Conservation (phyloP, 768 basidiomycete species). For the Symmetrospora coprosmae region DNA sequence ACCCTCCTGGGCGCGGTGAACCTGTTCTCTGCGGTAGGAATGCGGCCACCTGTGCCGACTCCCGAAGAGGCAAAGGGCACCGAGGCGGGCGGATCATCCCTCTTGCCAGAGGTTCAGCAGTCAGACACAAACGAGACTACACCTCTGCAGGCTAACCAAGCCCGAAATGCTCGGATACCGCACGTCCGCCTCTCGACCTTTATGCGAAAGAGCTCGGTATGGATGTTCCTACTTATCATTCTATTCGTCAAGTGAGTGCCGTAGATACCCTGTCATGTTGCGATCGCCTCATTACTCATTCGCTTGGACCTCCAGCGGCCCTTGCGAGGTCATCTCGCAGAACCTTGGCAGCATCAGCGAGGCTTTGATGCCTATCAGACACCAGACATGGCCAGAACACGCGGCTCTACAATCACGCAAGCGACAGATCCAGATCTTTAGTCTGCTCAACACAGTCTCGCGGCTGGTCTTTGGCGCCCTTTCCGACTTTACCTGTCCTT, state of each 20-base stretch:
- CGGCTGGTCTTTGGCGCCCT: constrained; percentile 26
- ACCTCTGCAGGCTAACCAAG: constrained; percentile 8
- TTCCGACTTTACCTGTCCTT: constrained; percentile 26
- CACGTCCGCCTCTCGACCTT: too few species aligned
- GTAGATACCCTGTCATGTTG: background rate
- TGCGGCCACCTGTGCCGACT: constrained; percentile 22
- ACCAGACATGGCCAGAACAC: background rate
- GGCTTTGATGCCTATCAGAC: background rate
- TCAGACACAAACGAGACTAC: background rate
- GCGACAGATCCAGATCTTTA: constrained; percentile 26
- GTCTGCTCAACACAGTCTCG: constrained; percentile 24
- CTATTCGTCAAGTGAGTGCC: constrained; percentile 11
- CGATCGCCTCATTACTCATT: background rate
- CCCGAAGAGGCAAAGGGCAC: constrained; percentile 1
- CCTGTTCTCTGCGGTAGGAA: constrained; percentile 12
- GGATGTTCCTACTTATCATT: background rate
- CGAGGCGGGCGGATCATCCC: background rate
- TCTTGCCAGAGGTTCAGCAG: background rate
- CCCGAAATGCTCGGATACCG: too few species aligned
- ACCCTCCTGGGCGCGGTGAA: constrained; percentile 23
- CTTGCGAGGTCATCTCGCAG: constrained; percentile 10
- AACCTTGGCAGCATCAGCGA: constrained; percentile 1
- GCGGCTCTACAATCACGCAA: constrained; percentile 16
- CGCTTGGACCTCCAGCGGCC: too few species aligned
- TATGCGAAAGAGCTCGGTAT: background rate